Conservation (phyloP, 1,139 yeast species). For the Geotrichum reessii region DNA sequence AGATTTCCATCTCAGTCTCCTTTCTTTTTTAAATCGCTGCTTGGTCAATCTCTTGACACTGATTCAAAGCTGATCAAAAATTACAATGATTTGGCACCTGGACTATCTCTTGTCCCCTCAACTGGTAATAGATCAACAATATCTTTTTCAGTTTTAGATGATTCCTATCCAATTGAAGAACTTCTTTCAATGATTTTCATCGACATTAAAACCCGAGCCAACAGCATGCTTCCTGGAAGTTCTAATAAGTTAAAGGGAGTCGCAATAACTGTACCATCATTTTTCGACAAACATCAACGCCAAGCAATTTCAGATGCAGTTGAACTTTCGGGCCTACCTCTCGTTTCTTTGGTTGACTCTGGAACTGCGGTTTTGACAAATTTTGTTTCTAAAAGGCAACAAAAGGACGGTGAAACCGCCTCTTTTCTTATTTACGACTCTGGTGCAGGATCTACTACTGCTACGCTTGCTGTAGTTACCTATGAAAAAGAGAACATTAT, state of each 20-base stretch:
- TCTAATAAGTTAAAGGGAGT: conserved; percentile 50
- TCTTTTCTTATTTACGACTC: conserved; percentile 76
- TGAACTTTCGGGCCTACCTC: conserved; percentile 59
- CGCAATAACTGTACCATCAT: conserved; percentile 74
- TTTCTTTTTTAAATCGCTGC: conserved; percentile 58
- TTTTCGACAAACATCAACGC: conserved; percentile 59
- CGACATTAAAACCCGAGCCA: conserved; percentile 63
- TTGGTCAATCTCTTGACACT: conserved; percentile 56
- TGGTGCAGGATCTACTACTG: conserved; percentile 90
- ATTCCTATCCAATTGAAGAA: conserved; percentile 64
- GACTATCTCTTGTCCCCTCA: conserved; percentile 48
- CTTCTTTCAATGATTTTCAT: conserved; percentile 74
- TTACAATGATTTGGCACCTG: conserved; percentile 55
- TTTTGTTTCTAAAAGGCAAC: conserved; percentile 49
- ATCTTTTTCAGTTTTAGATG: conserved; percentile 46
- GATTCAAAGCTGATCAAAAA: conserved; percentile 36
- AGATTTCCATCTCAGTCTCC: conserved; percentile 71
- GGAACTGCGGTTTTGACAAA: conserved; percentile 88
- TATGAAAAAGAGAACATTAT: conserved; percentile 32
- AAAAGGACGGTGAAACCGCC: conserved; percentile 40
- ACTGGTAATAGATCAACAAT: conserved; percentile 47
- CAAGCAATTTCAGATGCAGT: conserved; percentile 69
- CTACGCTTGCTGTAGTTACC: conserved; percentile 66
- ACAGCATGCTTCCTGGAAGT: conserved; percentile 37
- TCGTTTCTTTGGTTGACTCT: conserved; percentile 72